These are phyloP conservation scores for Solanum ossicruentum DNA, from an alignment of 257 asterid species.

Conservation along the genomic window DNA sequence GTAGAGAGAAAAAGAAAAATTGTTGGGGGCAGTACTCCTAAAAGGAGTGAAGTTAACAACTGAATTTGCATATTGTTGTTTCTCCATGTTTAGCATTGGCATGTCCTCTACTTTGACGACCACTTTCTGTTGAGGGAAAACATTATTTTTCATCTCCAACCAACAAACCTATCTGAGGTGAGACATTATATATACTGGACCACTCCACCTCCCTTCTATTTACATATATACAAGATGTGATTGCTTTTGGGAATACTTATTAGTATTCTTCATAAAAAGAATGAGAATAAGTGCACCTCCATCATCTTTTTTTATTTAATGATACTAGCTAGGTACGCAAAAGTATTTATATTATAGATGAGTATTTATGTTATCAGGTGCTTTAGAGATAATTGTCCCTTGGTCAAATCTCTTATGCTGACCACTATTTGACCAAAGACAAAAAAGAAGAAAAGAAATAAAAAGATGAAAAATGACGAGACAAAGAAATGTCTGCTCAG, in stretches of 20 bases:
- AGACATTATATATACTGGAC: background rate
- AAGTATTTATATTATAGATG: background rate
- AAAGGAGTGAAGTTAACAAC: background rate
- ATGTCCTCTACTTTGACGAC: slow-evolving; percentile 22
- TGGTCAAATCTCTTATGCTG: slow-evolving; percentile 28
- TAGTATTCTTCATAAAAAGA: background rate
- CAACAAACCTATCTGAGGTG: slow-evolving; percentile 11
- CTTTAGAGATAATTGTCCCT: too few relatives aligned
- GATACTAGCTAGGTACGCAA: background rate
- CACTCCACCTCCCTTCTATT: background rate
- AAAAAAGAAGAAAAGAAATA: background rate
- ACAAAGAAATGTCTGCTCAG: background rate
- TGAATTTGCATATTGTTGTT: background rate
- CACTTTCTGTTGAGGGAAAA: slow-evolving; percentile 13
- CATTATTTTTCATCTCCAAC: slow-evolving; percentile 27
- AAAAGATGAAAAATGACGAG: background rate
- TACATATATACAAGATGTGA: background rate
- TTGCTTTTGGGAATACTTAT: background rate
- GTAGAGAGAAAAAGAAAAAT: background rate
- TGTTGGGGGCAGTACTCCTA: background rate
- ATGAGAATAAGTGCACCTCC: background rate
- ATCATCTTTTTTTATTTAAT: background rate
- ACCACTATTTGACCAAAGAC: slow-evolving; percentile 11
- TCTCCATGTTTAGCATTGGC: background rate
- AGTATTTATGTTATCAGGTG: background rate